Evolutionary conservation across 345 rosid species (phyloP), one percentile per base, ranked within the genome.

Genomic region (Chamaenerion angustifolium): DNA sequence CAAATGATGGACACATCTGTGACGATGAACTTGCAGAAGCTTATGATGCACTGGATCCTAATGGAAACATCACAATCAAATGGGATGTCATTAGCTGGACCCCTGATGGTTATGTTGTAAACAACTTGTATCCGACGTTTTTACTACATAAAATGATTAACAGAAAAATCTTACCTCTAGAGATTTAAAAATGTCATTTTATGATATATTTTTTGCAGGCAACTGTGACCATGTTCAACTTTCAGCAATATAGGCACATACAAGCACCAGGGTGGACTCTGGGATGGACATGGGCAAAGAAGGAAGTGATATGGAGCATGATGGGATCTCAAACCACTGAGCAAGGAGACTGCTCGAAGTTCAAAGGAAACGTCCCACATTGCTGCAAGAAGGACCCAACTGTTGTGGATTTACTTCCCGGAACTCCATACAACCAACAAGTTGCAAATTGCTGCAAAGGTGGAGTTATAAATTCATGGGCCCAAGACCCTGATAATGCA

Each of bases 41-140:
- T 21, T 92, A 82, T 54, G 98, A 92, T 75, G 66, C 96, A 11
- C 80, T 92, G 15, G 95, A 87, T 72, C 96, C 96, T 37, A 78
- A 54, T 43, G 96, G 96, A 14, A 92, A 92, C 59, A 80, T 92
- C 73, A 87, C 96, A 14, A 66, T 87, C 73, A 90, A 87, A 77
- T 92, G 98, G 98, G 98, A 92, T 56, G 49, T 92, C 10, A 74
- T 87, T 64, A 78, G 62, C 67, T 92, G 98, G 98, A 87, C 78
- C 35, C 70, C 96, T 51, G 98, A 87, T 76, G 93, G 96, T 64
- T 92, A 92, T 68, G 78, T 78, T 56, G 98, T 92, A 75, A 87
- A 96, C 74, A 43, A 49, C 37, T 12, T 37, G 14, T 21, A 9
- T 3, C 14, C 31, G 11, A 8, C 15, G 0, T 25, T 17, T 35